Evolutionary conservation across 108 stramenopile genomes (phyloP).

Genomic region (Craspedostauros australis): DNA sequence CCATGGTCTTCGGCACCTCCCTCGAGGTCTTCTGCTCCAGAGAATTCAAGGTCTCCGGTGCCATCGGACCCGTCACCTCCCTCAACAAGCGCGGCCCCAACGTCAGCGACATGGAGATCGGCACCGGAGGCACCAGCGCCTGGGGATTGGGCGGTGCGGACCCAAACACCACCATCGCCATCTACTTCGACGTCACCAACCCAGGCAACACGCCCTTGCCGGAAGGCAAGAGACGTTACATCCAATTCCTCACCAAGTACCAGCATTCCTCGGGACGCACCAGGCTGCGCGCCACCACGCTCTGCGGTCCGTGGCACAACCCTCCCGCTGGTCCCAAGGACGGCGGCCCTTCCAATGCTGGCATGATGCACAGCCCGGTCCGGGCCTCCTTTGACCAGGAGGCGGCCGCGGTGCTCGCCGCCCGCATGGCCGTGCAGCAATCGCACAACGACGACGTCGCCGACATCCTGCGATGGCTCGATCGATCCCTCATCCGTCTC

Average conservation of each 20-base stretch:
- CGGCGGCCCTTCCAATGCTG: constrained; percentile 30
- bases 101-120: constrained; percentile 93
- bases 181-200: constrained; percentile 98
- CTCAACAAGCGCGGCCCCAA: constrained; percentile 84
- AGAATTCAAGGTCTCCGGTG: constrained; percentile 92
- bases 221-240: constrained; percentile 83
- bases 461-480: constrained; percentile 98
- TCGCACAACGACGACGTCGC: constrained; percentile 92
- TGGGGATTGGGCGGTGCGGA: constrained; percentile 97
- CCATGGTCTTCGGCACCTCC: constrained; percentile 91
- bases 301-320: constrained; percentile 93
- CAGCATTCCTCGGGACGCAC: constrained; percentile 90
- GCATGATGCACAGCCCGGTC: constrained; percentile 53
- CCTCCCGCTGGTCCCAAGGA: constrained; percentile 48
- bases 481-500: constrained; percentile 95
- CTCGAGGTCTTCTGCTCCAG: constrained; percentile 87
- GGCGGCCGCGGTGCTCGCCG: constrained; percentile 96
- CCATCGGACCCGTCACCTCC: constrained; percentile 83
- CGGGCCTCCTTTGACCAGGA: constrained; percentile 96
- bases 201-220: constrained; percentile 74
- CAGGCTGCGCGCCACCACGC: constrained; percentile 91
- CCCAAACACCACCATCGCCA: constrained; percentile 92
- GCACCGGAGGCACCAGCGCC: constrained; percentile 95
- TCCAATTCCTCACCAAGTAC: constrained; percentile 98
- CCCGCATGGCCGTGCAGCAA: constrained; percentile 91